Percentiles rank a stretch among this genome's conserved stretches.
These are phyloP conservation scores for Neurospora sp. DNA, from an alignment of 2,329 filamentous ascomycete genomes.

Conservation along the genomic window DNA sequence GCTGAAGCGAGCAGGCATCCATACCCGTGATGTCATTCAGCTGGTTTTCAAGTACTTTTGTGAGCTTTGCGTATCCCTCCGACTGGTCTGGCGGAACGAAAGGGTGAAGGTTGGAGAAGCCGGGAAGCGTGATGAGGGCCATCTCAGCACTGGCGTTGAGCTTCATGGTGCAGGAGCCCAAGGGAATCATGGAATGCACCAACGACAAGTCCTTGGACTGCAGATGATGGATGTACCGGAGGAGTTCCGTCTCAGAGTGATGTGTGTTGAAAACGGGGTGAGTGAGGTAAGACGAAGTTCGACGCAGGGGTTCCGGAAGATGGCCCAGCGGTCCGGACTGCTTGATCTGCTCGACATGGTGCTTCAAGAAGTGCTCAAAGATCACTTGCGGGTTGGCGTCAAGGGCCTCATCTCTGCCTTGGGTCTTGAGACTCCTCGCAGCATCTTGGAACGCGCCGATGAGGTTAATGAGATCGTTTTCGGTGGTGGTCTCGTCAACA, in stretches of 20 bases:
- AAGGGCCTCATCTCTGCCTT: neutral
- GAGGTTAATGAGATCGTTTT: slow-evolving; percentile 18
- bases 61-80: slow-evolving; percentile 59
- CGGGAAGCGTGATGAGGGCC: slow-evolving; percentile 69
- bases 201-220: slow-evolving; percentile 91
- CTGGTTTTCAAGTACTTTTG: slow-evolving; percentile 63
- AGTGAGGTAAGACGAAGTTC: slow-evolving; percentile 67
- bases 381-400: slow-evolving; percentile 28
- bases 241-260: slow-evolving; percentile 87
- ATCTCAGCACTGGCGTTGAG: slow-evolving; percentile 91
- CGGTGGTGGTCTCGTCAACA: slow-evolving; percentile 51
- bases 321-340: slow-evolving; percentile 21
- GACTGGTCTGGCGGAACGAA: slow-evolving; percentile 57
- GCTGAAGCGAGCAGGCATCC: slow-evolving; percentile 79
- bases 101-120: slow-evolving; percentile 73
- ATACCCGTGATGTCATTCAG: slow-evolving; percentile 80
- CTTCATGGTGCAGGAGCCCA: slow-evolving; percentile 98
- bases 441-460: slow-evolving; percentile 9
- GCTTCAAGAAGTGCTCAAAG: slow-evolving; percentile 29
- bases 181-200: slow-evolving; percentile 93
- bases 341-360: slow-evolving; percentile 26
- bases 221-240: slow-evolving; percentile 87
- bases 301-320: slow-evolving; percentile 51
- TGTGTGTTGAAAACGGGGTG: slow-evolving; percentile 93
- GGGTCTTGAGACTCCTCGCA: slow-evolving; percentile 14